Base-by-base conservation (phyloP, 2,329 filamentous ascomycete genomes). In the Pyrenophora seminiperda region DNA sequence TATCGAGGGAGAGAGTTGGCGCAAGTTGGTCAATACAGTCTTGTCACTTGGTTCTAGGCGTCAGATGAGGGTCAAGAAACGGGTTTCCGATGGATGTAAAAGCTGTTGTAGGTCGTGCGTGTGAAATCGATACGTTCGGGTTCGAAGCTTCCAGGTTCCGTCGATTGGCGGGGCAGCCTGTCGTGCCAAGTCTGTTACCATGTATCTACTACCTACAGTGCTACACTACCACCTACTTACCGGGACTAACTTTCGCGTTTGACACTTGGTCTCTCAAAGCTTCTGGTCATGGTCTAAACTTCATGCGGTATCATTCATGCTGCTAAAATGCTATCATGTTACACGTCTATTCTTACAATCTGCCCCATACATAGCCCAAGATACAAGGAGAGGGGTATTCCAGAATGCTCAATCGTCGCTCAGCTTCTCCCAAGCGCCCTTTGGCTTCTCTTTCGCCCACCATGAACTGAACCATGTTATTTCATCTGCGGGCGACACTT, bases 391-490 rank as follows among this genome's bases (percentile, higher is more conserved):
- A 60, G 51, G 59, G 52, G 40, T 51, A 60, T 59, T 32, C 52
- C 50, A 47, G 34, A 30, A 33, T 47, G 31, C 55, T 61, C 51
- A 54, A 22, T 70, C 67, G 18, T 70, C 66, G n/a, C 49, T 56
- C 53, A 72, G 44, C 2, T 62, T 67, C 24, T 71, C 65, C 69
- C 69, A 72, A 20, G 56, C 50, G 11, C 59, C 61, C 48, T 70
- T 71, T 53, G 67, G 58, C 58, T 68, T 67, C 50, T 65, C 64
- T 36, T 68, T 63, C 14, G 66, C 60, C 69, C 68, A 72, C 13
- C 70, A 24, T 11, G 59, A 61, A 34, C 54, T 62, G 40, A 68
- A 58, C 69, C 66, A 70, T 9, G 66, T 54, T 31, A 58, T 59
- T 19, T 58, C 61, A 18, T 61, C 42, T 37, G 24, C 4, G 7